phyloP scores from a whole-genome alignment of 2,329 filamentous ascomycete species.

The Fusarium hostae region DNA sequence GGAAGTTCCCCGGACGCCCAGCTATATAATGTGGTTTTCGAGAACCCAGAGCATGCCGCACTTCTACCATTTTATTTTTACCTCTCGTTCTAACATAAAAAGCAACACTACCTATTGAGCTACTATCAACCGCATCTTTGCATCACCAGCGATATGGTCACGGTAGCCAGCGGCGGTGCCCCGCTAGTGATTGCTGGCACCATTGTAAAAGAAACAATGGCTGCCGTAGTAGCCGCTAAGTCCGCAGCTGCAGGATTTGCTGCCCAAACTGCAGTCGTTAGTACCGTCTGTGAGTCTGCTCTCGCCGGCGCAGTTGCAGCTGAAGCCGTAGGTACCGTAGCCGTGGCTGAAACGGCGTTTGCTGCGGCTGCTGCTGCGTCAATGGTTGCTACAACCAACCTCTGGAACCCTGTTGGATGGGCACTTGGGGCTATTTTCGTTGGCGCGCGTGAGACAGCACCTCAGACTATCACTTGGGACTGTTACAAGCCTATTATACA shows the following conservation, averaged over 20 bases:
- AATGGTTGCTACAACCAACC: neutral
- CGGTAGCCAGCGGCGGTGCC: accelerated
- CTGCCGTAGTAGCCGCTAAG: too few relatives aligned
- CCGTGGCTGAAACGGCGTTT: neutral
- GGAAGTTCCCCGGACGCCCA: too few relatives aligned
- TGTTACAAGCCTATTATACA: neutral
- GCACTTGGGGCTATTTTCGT: neutral
- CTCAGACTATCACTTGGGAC: neutral
- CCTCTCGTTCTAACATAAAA: too few relatives aligned
- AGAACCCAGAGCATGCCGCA: too few relatives aligned
- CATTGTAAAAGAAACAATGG: neutral
- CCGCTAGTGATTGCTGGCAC: neutral
- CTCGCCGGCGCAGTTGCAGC: neutral
- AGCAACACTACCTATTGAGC: too few relatives aligned
- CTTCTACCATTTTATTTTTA: too few relatives aligned
- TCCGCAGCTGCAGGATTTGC: neutral
- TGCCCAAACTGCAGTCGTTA: neutral
- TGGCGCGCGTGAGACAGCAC: neutral
- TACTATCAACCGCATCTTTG: too few relatives aligned
- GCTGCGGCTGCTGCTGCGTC: neutral
- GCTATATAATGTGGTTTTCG: too few relatives aligned
- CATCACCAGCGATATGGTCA: too few relatives aligned
- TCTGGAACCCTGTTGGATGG: neutral
- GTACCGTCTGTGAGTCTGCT: neutral
- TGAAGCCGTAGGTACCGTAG: neutral